Conservation (phyloP, 106 monocot species). For the Allium fistulosum region DNA sequence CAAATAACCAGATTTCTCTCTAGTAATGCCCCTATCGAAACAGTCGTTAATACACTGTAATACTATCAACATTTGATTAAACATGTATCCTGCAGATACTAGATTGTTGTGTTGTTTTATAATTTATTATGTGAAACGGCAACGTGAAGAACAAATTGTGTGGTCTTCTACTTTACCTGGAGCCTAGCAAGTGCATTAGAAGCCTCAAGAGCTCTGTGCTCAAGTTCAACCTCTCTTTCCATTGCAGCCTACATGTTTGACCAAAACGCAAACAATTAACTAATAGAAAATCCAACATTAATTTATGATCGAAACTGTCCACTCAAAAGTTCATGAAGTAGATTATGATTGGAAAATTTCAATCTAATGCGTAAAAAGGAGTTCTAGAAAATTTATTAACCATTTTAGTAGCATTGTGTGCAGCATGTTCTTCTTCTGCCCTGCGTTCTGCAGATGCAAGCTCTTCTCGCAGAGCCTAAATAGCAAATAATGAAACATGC, state of each 20-base stretch:
- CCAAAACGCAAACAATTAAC: neutral
- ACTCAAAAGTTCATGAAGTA: too few relatives aligned
- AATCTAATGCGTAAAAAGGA: neutral
- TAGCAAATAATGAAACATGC: neutral
- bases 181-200: slow-evolving; percentile 97
- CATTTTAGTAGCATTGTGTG: slow-evolving; percentile 99
- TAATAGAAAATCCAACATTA: too few relatives aligned
- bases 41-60: neutral
- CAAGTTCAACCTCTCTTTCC: slow-evolving; percentile 95
- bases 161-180: slow-evolving; percentile 46
- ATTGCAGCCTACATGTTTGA: slow-evolving; percentile 69
- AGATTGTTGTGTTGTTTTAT: neutral
- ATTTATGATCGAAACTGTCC: too few relatives aligned
- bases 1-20: neutral
- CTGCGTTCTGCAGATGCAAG: slow-evolving; percentile 73
- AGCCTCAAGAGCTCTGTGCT: slow-evolving; percentile 94
- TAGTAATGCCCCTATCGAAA: neutral
- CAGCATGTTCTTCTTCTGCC: slow-evolving; percentile 87
- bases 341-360: neutral
- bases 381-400: slow-evolving; percentile 22
- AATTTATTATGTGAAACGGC: neutral
- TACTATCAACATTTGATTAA: neutral
- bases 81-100: neutral
- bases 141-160: neutral
- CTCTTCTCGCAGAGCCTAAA: slow-evolving; percentile 87